Evolutionary conservation across 1,284 basidiomycete species (phyloP), one percentile per base, ranked within the genome.

Genomic region (Ceratobasidium papillatum): DNA sequence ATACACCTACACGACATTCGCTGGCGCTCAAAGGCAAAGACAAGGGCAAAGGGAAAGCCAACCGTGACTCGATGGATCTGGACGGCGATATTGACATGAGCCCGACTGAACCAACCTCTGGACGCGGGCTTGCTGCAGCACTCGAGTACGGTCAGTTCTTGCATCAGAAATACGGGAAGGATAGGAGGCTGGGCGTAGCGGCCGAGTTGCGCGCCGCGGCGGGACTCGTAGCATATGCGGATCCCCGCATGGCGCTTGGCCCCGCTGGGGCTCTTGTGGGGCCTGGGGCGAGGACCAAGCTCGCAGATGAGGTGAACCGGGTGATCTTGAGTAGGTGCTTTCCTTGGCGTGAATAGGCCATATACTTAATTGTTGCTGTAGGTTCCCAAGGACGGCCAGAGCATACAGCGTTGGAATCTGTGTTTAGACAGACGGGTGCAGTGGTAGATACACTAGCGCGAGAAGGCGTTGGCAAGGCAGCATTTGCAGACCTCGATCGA

Each of bases 221-320:
- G 76, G 88, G 90, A 47, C 88, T 95, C 63, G 87, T 94, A 72
- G 91, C 93, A 43, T 94, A 90, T 80, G 86, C 90, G 47, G 89
- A 93, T 80, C 93, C 92, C 27, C 81, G 88, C 75, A 85, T 85
- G 74, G 90, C 87, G 32, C 2, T 73, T 17, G 61, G 22, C 87
- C 89, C 9, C 1, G 79, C 75, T 9, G 73, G 74, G 11, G 89
- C 89, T 78, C 86, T 93, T 38, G 91, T 87, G 12, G 88, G 91
- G 43, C 87, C 89, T 77, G 87, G 87, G 56, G 88, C 92, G 47
- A 85, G 91, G 75, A 85, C 87, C 56, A 82, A 84, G 30, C 84
- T 95, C 62, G 92, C 92, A 27, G 89, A 88, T 74, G 92, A 94
- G 82, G 82, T 94, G 51, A 95, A 95, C 77, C 86, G 89, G 80